Percentiles rank a stretch among this genome's conserved stretches.
Evolutionary conservation across 208 protist species (phyloP).

Genomic region (Wallacemonas sp.): DNA sequence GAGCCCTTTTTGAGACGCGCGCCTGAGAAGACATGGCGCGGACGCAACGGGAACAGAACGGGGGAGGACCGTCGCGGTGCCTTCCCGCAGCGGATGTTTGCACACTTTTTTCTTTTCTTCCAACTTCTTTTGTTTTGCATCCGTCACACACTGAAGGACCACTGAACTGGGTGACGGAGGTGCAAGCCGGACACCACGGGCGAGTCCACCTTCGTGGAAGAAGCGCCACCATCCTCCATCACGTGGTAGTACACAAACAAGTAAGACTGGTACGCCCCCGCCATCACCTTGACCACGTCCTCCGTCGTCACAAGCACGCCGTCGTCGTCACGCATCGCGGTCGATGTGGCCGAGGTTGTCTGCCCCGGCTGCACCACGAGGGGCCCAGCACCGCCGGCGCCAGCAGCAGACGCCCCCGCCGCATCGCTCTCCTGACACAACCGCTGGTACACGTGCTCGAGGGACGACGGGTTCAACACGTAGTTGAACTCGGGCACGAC

Average conservation of each 20-base stretch:
- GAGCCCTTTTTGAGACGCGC: too few species aligned
- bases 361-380: conserved; percentile 5
- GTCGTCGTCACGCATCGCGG: conserved; percentile 27
- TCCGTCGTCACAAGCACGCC: conserved; percentile 28
- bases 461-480: conserved; percentile 53
- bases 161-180: conserved; percentile 45
- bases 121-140: background rate
- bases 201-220: background rate
- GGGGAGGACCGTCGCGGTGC: background rate
- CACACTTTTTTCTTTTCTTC: background rate
- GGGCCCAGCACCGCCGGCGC: background rate
- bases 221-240: conserved; percentile 5
- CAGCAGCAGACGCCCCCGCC: background rate
- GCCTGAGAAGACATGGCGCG: too few species aligned
- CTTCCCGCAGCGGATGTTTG: background rate
- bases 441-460: conserved; percentile 56
- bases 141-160: conserved; percentile 52
- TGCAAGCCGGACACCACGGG: conserved; percentile 18
- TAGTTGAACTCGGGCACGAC: conserved; percentile 73
- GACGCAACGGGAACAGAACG: conserved; percentile 2
- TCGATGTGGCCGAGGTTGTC: background rate
- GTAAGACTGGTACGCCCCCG: conserved; percentile 48
- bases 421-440: conserved; percentile 3
- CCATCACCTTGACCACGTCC: conserved; percentile 53
- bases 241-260: conserved; percentile 66